phyloP scores from a whole-genome alignment of 257 asterid species.

The Scutellaria baicalensis region DNA sequence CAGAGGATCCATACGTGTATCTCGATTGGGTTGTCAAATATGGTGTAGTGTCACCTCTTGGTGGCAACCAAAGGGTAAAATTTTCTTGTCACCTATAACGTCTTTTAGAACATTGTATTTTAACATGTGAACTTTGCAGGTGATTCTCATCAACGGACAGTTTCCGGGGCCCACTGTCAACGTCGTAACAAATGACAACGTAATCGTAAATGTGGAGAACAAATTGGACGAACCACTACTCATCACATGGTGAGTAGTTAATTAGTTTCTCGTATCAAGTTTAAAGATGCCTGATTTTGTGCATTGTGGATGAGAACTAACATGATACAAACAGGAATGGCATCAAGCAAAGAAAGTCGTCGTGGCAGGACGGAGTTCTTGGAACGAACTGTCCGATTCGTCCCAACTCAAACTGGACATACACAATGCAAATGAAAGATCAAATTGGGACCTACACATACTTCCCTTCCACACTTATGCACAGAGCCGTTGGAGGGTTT shows the following conservation, averaged over 20 bases:
- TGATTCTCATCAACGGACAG: conserved; percentile 65
- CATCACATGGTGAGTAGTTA: conserved; percentile 53
- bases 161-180: conserved; percentile 79
- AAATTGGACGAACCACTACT: conserved; percentile 66
- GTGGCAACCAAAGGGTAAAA: conserved; percentile 56
- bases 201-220: conserved; percentile 48
- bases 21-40: conserved; percentile 46
- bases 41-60: conserved; percentile 67
- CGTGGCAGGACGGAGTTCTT: conserved; percentile 92
- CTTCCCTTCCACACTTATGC: conserved; percentile 65
- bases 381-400: conserved; percentile 92
- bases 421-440: conserved; percentile 75
- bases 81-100: neutral
- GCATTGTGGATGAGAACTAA: no score
- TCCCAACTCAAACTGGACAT: conserved; percentile 70
- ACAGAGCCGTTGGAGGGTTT: conserved; percentile 68
- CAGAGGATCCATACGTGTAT: conserved; percentile 58
- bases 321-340: conserved; percentile 45
- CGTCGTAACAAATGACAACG: conserved; percentile 62
- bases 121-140: conserved; percentile 34
- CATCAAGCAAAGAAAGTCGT: conserved; percentile 55
- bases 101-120: neutral
- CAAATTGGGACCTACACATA: conserved; percentile 71
- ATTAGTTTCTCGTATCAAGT: no score
- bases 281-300: no score